A percentile compares a stretch with the other conserved stretches of the same genome.
These are phyloP conservation scores for Brassica carinata DNA, from an alignment of 345 rosid species.

Conservation along the genomic window DNA sequence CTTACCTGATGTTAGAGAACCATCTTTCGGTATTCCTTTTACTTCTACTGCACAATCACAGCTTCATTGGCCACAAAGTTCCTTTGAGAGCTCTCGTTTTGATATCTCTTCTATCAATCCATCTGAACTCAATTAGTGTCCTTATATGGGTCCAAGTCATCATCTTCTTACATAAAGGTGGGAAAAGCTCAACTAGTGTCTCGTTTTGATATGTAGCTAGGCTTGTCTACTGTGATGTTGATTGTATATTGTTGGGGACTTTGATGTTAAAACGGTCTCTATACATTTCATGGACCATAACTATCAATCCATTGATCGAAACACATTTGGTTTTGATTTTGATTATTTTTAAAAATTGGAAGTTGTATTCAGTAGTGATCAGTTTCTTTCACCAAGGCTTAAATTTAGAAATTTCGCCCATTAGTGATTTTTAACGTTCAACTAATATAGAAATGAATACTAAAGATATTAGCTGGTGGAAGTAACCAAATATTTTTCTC, in stretches of 20 bases:
- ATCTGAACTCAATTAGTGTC: constrained; percentile 33
- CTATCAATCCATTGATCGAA: not conserved
- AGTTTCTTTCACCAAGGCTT: not conserved
- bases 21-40: constrained; percentile 49
- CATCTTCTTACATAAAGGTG: constrained; percentile 35
- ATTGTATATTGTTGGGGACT: not conserved
- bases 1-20: constrained; percentile 38
- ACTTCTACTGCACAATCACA: constrained; percentile 36
- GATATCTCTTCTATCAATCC: not conserved
- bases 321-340: not conserved
- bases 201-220: not conserved
- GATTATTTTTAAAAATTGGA: not conserved
- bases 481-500: not conserved
- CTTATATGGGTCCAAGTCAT: constrained; percentile 30
- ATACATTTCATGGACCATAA: not conserved
- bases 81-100: constrained; percentile 42
- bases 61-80: constrained; percentile 34
- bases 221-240: not conserved
- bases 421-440: not conserved
- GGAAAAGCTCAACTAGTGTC: not conserved
- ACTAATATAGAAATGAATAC: not conserved
- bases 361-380: not conserved
- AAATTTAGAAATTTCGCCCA: not conserved
- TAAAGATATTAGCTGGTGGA: not conserved
- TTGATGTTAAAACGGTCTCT: not conserved